These are phyloP conservation scores for Microdochium paspali DNA, from an alignment of 2,329 filamentous ascomycete genomes.

Conservation along the genomic window DNA sequence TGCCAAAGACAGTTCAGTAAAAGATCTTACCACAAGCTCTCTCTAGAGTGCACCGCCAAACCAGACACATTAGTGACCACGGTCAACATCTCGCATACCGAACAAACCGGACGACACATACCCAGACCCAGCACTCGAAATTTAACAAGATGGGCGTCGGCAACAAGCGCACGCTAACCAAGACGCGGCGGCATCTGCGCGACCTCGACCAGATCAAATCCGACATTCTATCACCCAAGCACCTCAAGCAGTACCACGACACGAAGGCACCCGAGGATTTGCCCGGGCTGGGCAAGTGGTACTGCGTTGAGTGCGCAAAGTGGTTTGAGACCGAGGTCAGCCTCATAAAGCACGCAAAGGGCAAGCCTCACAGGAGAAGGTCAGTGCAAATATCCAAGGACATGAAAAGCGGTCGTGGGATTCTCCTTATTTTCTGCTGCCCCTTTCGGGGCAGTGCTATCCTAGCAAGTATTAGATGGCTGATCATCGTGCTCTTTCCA, in stretches of 20 bases:
- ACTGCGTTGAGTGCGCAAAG: conserved; percentile 90
- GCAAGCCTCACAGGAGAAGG: conserved; percentile 92
- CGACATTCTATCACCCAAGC: conserved; percentile 69
- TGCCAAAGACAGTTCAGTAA: neutral
- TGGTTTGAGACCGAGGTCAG: conserved; percentile 87
- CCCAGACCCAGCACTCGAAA: too few relatives aligned
- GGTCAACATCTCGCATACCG: neutral
- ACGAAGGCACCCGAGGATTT: conserved; percentile 78
- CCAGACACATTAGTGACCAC: neutral
- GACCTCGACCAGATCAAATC: conserved; percentile 88
- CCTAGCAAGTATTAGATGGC: too few relatives aligned
- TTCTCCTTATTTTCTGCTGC: conserved; percentile 2
- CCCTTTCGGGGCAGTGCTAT: too few relatives aligned
- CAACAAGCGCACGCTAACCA: conserved; percentile 58
- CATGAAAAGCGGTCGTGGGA: conserved; percentile 3
- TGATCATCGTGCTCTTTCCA: neutral
- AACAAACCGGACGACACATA: neutral
- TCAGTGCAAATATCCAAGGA: conserved; percentile 22
- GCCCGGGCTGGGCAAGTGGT: conserved; percentile 75
- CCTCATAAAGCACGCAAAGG: conserved; percentile 65
- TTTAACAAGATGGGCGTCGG: conserved; percentile 53
- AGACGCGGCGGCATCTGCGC: conserved; percentile 66
- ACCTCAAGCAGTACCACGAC: conserved; percentile 70
- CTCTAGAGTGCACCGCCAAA: too few relatives aligned
- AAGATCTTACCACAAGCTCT: neutral